These are phyloP conservation scores for Skeletonema menzelii DNA, from an alignment of 108 stramenopile species.

Conservation along the genomic window DNA sequence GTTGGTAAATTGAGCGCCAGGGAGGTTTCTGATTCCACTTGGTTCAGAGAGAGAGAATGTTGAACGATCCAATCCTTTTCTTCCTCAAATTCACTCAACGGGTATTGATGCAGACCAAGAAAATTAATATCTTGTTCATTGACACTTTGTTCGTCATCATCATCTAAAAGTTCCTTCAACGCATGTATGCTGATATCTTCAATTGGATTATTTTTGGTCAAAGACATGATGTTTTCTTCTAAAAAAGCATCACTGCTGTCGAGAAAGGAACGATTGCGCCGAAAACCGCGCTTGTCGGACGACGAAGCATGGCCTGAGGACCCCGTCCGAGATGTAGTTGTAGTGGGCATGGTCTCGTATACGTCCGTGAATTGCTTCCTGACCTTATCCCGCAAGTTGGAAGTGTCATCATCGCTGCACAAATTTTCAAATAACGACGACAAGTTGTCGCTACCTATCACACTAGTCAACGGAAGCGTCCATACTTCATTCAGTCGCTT, in stretches of 20 bases:
- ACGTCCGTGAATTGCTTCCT: constrained; percentile 48
- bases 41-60: constrained; percentile 23
- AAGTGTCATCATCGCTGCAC: constrained; percentile 45
- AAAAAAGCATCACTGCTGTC: neutral
- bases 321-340: neutral
- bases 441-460: neutral
- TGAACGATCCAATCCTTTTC: constrained; percentile 63
- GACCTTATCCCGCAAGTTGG: constrained; percentile 14
- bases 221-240: neutral
- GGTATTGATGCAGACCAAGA: constrained; percentile 47
- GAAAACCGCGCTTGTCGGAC: neutral
- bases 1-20: constrained; percentile 18
- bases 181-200: neutral
- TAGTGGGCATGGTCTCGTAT: constrained; percentile 36
- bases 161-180: neutral
- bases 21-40: constrained; percentile 4
- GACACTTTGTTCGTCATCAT: neutral
- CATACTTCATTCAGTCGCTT: constrained; percentile 37
- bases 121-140: constrained; percentile 16
- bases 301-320: neutral
- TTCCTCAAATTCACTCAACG: constrained; percentile 32
- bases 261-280: neutral
- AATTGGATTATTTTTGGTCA: neutral
- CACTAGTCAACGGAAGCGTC: constrained; percentile 37
- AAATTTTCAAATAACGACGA: constrained; percentile 49